phyloP scores from a whole-genome alignment of 2,329 filamentous ascomycete species.

The Colletotrichum theobromicola region DNA sequence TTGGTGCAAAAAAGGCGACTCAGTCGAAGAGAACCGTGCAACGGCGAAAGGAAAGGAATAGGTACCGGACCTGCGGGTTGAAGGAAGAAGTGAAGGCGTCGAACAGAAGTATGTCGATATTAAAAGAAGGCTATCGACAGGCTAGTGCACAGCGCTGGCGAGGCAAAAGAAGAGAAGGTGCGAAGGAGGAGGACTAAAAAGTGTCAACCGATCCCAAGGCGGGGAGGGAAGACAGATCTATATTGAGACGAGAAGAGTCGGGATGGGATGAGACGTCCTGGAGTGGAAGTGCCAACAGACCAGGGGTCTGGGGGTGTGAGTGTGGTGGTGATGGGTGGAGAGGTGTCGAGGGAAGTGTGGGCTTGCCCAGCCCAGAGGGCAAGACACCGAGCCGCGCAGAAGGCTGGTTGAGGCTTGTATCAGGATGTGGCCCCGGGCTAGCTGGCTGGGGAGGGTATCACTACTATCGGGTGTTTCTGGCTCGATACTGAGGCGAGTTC shows the following conservation, averaged over 20 bases:
- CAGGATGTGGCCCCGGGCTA: slow-evolving; percentile 37
- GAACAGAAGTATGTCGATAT: slow-evolving; percentile 45
- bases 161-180: slow-evolving; percentile 34
- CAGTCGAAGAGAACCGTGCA: slow-evolving; percentile 27
- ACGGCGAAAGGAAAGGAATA: slow-evolving; percentile 34
- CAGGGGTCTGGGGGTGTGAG: neutral
- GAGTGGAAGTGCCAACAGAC: slow-evolving; percentile 6
- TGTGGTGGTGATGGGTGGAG: neutral
- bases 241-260: slow-evolving; percentile 35
- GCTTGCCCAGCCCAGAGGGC: slow-evolving; percentile 41
- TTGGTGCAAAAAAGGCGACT: slow-evolving; percentile 24
- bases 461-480: slow-evolving; percentile 41
- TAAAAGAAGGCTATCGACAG: slow-evolving; percentile 59
- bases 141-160: slow-evolving; percentile 55
- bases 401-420: slow-evolving; percentile 39
- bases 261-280: slow-evolving; percentile 15
- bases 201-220: slow-evolving; percentile 7
- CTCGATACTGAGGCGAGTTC: slow-evolving; percentile 42
- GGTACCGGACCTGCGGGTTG: slow-evolving; percentile 59
- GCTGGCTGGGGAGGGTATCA: slow-evolving; percentile 36
- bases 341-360: slow-evolving; percentile 3
- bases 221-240: slow-evolving; percentile 34
- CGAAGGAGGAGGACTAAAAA: slow-evolving; percentile 32
- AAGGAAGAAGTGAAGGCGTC: slow-evolving; percentile 27
- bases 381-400: slow-evolving; percentile 34